A percentile compares a stretch with the other conserved stretches of the same genome.
Evolutionary conservation across 331 rosid species (phyloP).

Genomic region (Rhamnella rubrinervis): DNA sequence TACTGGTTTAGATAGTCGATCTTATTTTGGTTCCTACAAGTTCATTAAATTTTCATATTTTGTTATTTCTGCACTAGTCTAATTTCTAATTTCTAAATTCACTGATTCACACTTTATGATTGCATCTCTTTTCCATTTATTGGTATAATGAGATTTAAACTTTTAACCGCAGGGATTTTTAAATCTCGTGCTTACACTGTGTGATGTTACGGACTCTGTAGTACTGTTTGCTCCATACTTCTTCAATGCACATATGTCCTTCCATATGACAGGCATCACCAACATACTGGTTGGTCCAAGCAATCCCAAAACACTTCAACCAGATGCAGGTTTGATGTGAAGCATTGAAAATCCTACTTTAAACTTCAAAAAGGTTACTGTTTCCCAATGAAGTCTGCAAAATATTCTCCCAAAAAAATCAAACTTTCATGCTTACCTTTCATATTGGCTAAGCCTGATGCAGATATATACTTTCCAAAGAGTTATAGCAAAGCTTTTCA

Average conservation of each 20-base stretch:
- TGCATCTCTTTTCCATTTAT: not conserved
- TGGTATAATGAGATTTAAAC: not conserved
- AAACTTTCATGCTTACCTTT: too few relatives aligned
- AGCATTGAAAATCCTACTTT: not conserved
- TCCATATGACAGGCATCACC: slow-evolving; percentile 91
- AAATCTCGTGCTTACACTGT: slow-evolving; percentile 76
- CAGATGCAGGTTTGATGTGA: slow-evolving; percentile 69
- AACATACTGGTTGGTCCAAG: slow-evolving; percentile 78
- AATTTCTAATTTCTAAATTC: not conserved
- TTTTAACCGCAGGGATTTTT: slow-evolving; percentile 64
- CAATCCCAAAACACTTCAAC: slow-evolving; percentile 63
- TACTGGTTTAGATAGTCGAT: too few relatives aligned
- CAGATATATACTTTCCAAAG: not conserved
- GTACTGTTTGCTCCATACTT: slow-evolving; percentile 94
- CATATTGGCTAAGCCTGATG: too few relatives aligned
- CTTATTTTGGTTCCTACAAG: too few relatives aligned
- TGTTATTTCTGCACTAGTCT: too few relatives aligned
- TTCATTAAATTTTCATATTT: too few relatives aligned
- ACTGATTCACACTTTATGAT: not conserved
- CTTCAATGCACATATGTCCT: slow-evolving; percentile 90
- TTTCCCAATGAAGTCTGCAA: too few relatives aligned
- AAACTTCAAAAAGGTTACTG: too few relatives aligned
- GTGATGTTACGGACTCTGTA: slow-evolving; percentile 86
- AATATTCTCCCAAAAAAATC: too few relatives aligned
- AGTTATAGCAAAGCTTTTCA: slow-evolving; percentile 1